A percentile compares a stretch with the other conserved stretches of the same genome.
Conservation (phyloP, 345 rosid species). For the Syzygium grande region DNA sequence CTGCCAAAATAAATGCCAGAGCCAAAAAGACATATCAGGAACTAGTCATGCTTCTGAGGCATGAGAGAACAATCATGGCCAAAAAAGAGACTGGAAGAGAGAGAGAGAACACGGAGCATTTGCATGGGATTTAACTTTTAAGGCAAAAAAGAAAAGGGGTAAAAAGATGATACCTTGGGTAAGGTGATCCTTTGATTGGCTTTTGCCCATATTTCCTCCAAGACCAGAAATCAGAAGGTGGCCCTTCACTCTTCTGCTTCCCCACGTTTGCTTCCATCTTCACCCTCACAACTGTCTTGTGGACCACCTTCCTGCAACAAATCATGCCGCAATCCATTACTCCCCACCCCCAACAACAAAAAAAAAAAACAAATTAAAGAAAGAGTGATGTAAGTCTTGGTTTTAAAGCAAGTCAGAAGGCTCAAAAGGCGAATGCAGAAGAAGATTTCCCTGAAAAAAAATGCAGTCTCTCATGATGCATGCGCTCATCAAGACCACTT, state of each 20-base stretch:
- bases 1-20: constrained; percentile 8
- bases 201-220: constrained; percentile 80
- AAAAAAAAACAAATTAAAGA: not conserved
- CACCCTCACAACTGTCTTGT: constrained; percentile 52
- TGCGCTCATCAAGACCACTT: not conserved
- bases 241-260: constrained; percentile 52
- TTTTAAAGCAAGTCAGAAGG: not conserved
- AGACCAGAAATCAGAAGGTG: constrained; percentile 67
- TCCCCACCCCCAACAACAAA: not conserved
- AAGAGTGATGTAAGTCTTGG: not conserved
- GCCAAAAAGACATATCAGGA: not conserved
- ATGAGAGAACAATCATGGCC: not conserved
- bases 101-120: not conserved
- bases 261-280: constrained; percentile 38
- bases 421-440: not conserved
- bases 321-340: not conserved
- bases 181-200: constrained; percentile 68
- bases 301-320: constrained; percentile 35
- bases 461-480: not conserved
- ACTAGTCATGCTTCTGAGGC: not conserved
- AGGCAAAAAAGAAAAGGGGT: not conserved
- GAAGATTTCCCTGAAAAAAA: not conserved
- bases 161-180: constrained; percentile 33
- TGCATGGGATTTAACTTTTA: not conserved
- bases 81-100: not conserved